A percentile compares a stretch with the other conserved stretches of the same genome.
These are phyloP conservation scores for Diaporthe capsici DNA, from an alignment of 2,329 filamentous ascomycete species.

Conservation along the genomic window DNA sequence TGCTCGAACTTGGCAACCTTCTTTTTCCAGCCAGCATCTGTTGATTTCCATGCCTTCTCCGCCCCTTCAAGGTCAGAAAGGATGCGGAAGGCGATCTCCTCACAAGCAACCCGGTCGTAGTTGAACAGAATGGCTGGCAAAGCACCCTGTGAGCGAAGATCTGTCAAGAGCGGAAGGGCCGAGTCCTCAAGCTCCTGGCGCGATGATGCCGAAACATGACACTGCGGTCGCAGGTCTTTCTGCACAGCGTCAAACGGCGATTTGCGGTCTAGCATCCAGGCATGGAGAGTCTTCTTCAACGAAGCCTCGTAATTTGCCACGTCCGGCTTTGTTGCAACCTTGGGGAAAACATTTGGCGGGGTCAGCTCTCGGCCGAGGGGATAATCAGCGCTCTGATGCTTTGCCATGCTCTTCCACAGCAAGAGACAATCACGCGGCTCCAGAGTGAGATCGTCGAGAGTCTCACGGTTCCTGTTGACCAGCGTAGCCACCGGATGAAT, in stretches of 20 bases:
- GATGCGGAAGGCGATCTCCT: conserved; percentile 67
- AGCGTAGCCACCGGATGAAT: conserved; percentile 42
- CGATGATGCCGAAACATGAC: conserved; percentile 27
- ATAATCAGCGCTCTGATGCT: conserved; percentile 66
- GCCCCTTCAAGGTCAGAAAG: conserved; percentile 66
- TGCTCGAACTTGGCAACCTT: conserved; percentile 71
- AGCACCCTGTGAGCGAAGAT: conserved; percentile 64
- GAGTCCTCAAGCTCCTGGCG: conserved; percentile 32
- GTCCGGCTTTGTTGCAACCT: conserved; percentile 73
- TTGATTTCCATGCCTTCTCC: conserved; percentile 70
- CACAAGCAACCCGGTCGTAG: conserved; percentile 78
- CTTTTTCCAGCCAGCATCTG: conserved; percentile 71
- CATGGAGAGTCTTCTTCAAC: conserved; percentile 70
- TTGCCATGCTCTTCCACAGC: conserved; percentile 75
- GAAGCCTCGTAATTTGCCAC: conserved; percentile 74
- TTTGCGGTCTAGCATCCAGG: conserved; percentile 70
- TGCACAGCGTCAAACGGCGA: conserved; percentile 61
- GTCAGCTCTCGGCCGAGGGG: conserved; percentile 64
- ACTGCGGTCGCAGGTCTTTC: conserved; percentile 56
- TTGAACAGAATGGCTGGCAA: conserved; percentile 84
- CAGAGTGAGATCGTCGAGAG: conserved; percentile 76
- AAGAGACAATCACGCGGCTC: conserved; percentile 79
- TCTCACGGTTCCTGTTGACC: conserved; percentile 63
- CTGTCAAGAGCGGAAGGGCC: conserved; percentile 33
- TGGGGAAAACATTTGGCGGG: conserved; percentile 63